Evolutionary conservation across 352 stramenopile genomes (phyloP).

Genomic region (Pythium volutum): DNA sequence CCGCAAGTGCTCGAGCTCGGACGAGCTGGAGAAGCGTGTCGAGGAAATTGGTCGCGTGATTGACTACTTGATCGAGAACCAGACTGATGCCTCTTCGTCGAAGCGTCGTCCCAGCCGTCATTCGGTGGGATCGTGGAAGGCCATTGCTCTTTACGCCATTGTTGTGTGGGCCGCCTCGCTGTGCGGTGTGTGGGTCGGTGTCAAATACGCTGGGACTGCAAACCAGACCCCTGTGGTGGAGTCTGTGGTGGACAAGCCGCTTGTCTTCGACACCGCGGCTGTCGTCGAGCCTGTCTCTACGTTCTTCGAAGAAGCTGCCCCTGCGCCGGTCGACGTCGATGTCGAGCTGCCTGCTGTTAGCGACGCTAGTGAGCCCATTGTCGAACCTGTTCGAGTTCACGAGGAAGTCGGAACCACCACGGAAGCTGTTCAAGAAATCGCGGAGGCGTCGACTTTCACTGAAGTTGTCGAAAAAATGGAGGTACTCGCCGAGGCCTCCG

Average conservation of each 20-base stretch:
- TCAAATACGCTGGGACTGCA: conserved; percentile 14
- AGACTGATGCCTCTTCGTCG: not conserved
- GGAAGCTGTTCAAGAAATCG: not conserved
- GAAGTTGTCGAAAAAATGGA: not conserved
- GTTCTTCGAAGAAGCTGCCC: not conserved
- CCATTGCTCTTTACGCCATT: conserved; percentile 14
- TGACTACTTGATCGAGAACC: conserved; percentile 21
- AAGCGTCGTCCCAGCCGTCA: conserved; percentile 9
- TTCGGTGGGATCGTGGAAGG: conserved; percentile 23
- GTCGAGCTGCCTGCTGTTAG: not conserved
- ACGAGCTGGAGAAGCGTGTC: conserved; percentile 20
- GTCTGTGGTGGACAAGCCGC: not conserved
- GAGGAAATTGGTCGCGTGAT: conserved; percentile 20
- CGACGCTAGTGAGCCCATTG: not conserved
- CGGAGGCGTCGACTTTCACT: not conserved
- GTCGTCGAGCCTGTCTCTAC: not conserved
- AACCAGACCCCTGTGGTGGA: not conserved
- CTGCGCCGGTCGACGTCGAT: not conserved
- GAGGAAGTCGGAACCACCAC: not conserved
- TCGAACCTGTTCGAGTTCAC: not conserved
- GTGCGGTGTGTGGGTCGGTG: conserved; percentile 19
- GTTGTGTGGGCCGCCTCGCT: conserved; percentile 14
- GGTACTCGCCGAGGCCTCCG: not conserved
- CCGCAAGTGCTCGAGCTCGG: not conserved
- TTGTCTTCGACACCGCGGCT: not conserved